Evolutionary conservation across 78 protist genomes (phyloP), one percentile per base, ranked within the genome.

Genomic region (Anaeramoeba flamelloides): DNA sequence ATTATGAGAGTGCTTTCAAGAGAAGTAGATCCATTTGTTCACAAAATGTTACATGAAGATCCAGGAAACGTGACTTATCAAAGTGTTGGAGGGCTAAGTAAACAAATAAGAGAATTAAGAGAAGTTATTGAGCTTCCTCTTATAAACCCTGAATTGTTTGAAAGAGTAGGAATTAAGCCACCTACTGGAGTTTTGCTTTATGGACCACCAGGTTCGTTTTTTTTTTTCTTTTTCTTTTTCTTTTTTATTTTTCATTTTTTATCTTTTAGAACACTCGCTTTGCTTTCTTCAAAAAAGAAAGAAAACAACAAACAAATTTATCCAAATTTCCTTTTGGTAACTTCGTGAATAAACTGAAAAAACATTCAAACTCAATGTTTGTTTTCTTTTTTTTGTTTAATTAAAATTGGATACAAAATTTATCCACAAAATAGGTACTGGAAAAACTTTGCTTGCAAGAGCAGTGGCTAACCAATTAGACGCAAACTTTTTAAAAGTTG

Each of bases 81-180:
- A 3, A 86, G 78, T 0, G 83, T 96, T 26, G 99, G 99, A 12
- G 99, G 99, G 0, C 84, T 98, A 40, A 32, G 77, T 34, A 92
- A 94, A 53, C 98, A 98, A 82, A 88, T 96, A 32, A 88, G 98
- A 22, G 97, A 95, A 80, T 77, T 98, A 1, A 87, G 99, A 31
- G 99, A 95, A 84, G n/a, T n/a, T n/a, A n/a, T 98, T 39, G 99
- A 98, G 83, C 86, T 98, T 41, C 99, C 99, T 2, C 92, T 98
- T 17, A 88, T 87, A 76, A 92, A 94, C 82, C 99, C 99, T 3
- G 99, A 98, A 79, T 89, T 98, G 32, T 96, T 98, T 87, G 39
- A 77, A 2, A 89, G 98, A 17, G 98, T 96, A 12, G 99, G 99
- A 37, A 93, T 97, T 83, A 89, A 92, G 41, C 92, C 99, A 38